These are phyloP conservation scores for Lotus japonicus DNA, from an alignment of 306 rosid species.

Conservation along the genomic window DNA sequence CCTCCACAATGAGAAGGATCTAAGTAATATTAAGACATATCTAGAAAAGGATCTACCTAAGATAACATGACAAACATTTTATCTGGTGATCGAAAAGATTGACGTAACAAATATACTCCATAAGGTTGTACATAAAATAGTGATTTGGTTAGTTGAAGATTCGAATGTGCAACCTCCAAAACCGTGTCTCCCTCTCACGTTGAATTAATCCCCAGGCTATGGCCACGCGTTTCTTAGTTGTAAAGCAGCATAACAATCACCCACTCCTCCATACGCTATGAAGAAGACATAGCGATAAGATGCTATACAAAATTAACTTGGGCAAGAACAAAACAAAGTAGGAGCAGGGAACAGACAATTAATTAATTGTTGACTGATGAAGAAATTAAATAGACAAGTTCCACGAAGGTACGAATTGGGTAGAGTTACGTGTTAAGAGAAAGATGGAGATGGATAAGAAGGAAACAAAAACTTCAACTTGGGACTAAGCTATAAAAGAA, in stretches of 20 bases:
- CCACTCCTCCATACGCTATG: slow-evolving; percentile 3
- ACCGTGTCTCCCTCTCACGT: slow-evolving; percentile 19
- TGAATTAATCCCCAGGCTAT: slow-evolving; percentile 9
- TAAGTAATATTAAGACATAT: not conserved
- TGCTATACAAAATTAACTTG: not conserved
- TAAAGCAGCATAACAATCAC: not conserved
- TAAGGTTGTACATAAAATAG: not conserved
- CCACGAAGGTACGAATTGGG: slow-evolving; percentile 10
- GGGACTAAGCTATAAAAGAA: not conserved
- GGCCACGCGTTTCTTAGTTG: slow-evolving; percentile 38
- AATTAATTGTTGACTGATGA: not conserved
- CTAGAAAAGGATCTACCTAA: not conserved
- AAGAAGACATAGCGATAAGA: slow-evolving; percentile 10
- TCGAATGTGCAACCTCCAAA: slow-evolving; percentile 24
- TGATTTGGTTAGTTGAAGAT: not conserved
- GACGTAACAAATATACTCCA: slow-evolving; percentile 11
- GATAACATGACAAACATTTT: slow-evolving; percentile 2
- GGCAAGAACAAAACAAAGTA: slow-evolving; percentile 10
- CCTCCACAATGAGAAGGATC: slow-evolving; percentile 15
- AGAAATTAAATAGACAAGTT: not conserved
- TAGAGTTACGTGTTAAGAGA: not conserved
- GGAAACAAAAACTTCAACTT: not conserved
- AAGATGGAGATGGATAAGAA: not conserved
- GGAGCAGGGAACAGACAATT: slow-evolving; percentile 12
- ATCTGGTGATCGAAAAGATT: not conserved